These are phyloP conservation scores for Meyerozyma elateridarum DNA, from an alignment of 1,139 yeast genomes.

Conservation along the genomic window DNA sequence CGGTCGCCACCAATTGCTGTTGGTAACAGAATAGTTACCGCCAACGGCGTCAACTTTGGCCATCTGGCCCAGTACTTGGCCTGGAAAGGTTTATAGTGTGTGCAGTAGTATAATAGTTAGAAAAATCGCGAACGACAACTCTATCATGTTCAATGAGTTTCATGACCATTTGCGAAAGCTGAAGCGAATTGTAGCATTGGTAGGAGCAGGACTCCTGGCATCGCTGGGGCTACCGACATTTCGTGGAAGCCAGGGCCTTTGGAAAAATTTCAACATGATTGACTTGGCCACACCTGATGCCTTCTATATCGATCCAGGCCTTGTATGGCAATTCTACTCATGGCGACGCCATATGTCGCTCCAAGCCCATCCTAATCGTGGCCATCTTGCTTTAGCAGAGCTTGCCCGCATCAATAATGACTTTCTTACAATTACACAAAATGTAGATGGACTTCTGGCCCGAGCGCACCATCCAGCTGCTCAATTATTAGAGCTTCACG, in stretches of 20 bases:
- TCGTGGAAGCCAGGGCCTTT: constrained; percentile 67
- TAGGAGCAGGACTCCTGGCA: constrained; percentile 82
- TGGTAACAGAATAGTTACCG: constrained; percentile 42
- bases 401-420: constrained; percentile 26
- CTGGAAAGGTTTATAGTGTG: constrained; percentile 44
- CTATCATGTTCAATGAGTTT: constrained; percentile 36
- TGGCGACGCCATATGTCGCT: constrained; percentile 64
- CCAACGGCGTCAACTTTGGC: constrained; percentile 39
- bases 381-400: constrained; percentile 65
- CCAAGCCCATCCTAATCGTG: constrained; percentile 64
- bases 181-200: constrained; percentile 62
- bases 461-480: constrained; percentile 58
- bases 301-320: constrained; percentile 72
- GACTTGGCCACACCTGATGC: constrained; percentile 92
- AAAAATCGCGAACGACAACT: constrained; percentile 1
- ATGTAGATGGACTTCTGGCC: constrained; percentile 69
- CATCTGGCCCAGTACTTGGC: constrained; percentile 70
- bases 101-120: neutral
- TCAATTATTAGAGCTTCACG: constrained; percentile 66
- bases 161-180: constrained; percentile 51
- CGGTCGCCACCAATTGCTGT: constrained; percentile 70
- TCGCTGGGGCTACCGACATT: constrained; percentile 75
- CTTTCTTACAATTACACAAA: constrained; percentile 72
- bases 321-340: constrained; percentile 87
- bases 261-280: constrained; percentile 75